Base-by-base conservation (phyloP, 139 green algal species). In the Chlorella sp. region DNA sequence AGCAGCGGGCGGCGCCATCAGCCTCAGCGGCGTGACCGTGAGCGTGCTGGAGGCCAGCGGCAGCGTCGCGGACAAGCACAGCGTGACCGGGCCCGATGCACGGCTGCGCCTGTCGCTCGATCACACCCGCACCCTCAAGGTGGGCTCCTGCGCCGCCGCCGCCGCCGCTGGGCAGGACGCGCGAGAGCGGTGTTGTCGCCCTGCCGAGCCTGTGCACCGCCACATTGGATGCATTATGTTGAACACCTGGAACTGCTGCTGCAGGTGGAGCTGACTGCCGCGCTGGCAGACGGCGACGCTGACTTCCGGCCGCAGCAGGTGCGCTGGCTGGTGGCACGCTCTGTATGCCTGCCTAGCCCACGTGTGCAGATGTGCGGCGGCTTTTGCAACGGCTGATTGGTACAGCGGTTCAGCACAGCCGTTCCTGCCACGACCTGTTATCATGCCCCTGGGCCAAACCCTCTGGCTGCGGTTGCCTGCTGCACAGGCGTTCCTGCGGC, bases 121-220 rank as follows among this genome's bases (percentile, higher is more conserved):
- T 47, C 69, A 86, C 56, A 80, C 81, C 26, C 68, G 70, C 28
- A 80, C 81, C 12, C 69, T 86, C 17, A 73, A 80, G 69, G 81
- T 86, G 69, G 25, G 56, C 20, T 5, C 11, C 44, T 7, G 12
- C 51, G 51, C 51, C 44, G 17, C 26, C 32, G n/a, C 73, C 28
- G 26, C 38, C 20, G 30, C 30, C 12, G 34, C 7, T 30, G 11
- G 51, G 51, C 9, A 2, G 51, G 51, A 60, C 51, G 51, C 4
- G 11, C 7, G 9, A 4, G 44, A 23, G 28, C 12, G 28, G 16
- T 13, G 15, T 28, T 39, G 65, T n/a, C n/a, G n/a, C n/a, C n/a
- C n/a, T n/a, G n/a, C n/a, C n/a, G n/a, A n/a, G n/a, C n/a, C n/a
- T n/a, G n/a, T n/a, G n/a, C n/a, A n/a, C n/a, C n/a, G n/a, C n/a